phyloP scores from a whole-genome alignment of 2,329 filamentous ascomycete genomes.

The Fonsecaea multimorphosa region DNA sequence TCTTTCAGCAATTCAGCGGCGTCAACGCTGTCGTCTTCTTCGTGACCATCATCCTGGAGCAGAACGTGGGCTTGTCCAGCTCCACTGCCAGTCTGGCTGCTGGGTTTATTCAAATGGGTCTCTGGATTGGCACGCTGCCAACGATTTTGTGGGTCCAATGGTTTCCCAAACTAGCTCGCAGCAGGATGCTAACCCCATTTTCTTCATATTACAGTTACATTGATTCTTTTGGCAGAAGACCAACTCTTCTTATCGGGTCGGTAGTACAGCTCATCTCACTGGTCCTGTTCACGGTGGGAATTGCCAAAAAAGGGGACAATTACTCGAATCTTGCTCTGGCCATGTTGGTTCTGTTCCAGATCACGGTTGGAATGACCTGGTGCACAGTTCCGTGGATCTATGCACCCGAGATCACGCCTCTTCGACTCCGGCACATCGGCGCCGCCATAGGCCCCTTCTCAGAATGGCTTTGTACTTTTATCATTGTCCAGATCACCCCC shows the following conservation, averaged over 20 bases:
- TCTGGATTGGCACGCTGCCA: constrained; percentile 26
- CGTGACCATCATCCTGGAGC: constrained; percentile 26
- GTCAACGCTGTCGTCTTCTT: constrained; percentile 16
- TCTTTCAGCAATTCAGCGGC: constrained; percentile 54
- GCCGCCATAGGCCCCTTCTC: constrained; percentile 42
- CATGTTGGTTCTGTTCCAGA: constrained; percentile 44
- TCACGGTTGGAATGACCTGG: constrained; percentile 44
- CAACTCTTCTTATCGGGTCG: constrained; percentile 38
- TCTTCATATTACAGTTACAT: constrained; percentile 13
- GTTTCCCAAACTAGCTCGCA: no score
- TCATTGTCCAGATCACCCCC: constrained; percentile 46
- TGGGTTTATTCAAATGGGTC: constrained; percentile 50
- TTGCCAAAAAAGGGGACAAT: constrained; percentile 22
- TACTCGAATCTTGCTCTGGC: constrained; percentile 42
- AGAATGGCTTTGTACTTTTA: constrained; percentile 46
- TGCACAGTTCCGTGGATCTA: constrained; percentile 43
- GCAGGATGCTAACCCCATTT: neutral
- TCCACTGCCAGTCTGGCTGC: constrained; percentile 61
- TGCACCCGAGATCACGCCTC: constrained; percentile 45
- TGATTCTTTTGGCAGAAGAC: constrained; percentile 23
- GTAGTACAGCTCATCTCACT: constrained; percentile 42
- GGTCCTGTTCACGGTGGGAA: constrained; percentile 41
- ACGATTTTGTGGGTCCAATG: constrained; percentile 17
- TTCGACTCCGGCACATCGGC: constrained; percentile 45
- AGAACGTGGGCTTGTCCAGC: constrained; percentile 60